Evolutionary conservation across 345 rosid species (phyloP), one percentile per base, ranked within the genome.

Genomic region (Linum tenue): DNA sequence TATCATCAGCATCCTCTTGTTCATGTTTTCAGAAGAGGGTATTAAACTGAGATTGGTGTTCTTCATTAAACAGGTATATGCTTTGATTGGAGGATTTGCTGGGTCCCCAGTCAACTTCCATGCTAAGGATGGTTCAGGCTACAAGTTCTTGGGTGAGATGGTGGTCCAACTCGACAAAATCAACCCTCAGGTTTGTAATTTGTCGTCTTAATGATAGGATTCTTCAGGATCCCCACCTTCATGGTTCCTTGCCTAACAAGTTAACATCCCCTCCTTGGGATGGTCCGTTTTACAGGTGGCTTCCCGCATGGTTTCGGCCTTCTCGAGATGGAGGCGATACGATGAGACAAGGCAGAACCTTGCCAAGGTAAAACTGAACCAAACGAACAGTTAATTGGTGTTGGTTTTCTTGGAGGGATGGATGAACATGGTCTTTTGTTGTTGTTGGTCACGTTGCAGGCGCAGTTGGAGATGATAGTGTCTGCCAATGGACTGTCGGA

Each of bases 261-360:
- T 12, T 48, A 9, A 10, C 53, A 4, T 41, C 44, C 44, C 5
- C 5, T 41, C 1, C 3, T 48, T 59, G 1, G 44, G 44, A 12
- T 44, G 1, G 67, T 11, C 1, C 3, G 59, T 1, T 55, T 68
- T 68, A 16, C 77, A 90, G 97, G 96, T 91, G 75, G 99, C 97
- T 6, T 90, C 96, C 37, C 80, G 99, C 59, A 84, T 85, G 95
- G 96, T 95, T 41, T 88, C 97, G 36, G 90, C 99, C 64, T 89
- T 95, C 85, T 95, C 99, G 36, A 84, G 95, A 83, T 91, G 99
- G 99, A 91, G 62, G 82, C 96, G 96, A 56, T 95, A 78, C 3
- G 97, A 91, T 48, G 89, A 87, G 78, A 77, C 78, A 60, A 80
- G 99, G 42, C 97, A 91, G 81, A 80, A 72, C 55, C 87, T 89